Conservation (phyloP, 306 rosid genomes). For the Corylus avellana region DNA sequence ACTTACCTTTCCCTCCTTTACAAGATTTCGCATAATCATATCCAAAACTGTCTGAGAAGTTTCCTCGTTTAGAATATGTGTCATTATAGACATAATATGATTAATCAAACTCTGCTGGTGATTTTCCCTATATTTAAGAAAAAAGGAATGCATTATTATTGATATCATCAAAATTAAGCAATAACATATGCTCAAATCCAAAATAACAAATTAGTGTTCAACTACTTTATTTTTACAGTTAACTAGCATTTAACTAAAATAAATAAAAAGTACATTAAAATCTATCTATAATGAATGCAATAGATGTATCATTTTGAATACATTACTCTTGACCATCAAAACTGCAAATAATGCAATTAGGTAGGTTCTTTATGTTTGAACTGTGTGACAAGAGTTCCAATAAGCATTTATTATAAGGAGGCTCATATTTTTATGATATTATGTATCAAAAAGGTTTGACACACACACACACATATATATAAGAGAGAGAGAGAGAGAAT, state of each 20-base stretch:
- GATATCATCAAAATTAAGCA: constrained; percentile 23
- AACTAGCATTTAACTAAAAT: background rate
- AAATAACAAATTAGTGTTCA: background rate
- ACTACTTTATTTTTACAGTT: background rate
- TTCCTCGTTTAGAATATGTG: constrained; percentile 57
- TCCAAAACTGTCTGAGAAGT: constrained; percentile 68
- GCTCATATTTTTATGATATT: background rate
- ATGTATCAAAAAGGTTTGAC: background rate
- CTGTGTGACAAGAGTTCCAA: background rate
- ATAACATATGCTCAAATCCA: constrained; percentile 1
- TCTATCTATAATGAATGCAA: background rate
- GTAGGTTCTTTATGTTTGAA: constrained; percentile 11
- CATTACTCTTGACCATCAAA: background rate
- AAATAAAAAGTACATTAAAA: background rate
- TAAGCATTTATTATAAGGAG: constrained; percentile 3
- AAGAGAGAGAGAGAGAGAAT: constrained; percentile 22
- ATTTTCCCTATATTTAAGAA: constrained; percentile 52
- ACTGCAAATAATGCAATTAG: background rate
- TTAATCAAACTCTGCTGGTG: constrained; percentile 60
- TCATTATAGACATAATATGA: constrained; percentile 69
- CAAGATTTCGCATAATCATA: constrained; percentile 70
- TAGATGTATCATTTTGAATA: background rate
- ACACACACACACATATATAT: background rate
- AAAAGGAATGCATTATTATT: constrained; percentile 9
- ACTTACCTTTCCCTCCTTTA: constrained; percentile 65